phyloP scores from a whole-genome alignment of 371 early-diverging fungal species.

The Mortierella sp. region DNA sequence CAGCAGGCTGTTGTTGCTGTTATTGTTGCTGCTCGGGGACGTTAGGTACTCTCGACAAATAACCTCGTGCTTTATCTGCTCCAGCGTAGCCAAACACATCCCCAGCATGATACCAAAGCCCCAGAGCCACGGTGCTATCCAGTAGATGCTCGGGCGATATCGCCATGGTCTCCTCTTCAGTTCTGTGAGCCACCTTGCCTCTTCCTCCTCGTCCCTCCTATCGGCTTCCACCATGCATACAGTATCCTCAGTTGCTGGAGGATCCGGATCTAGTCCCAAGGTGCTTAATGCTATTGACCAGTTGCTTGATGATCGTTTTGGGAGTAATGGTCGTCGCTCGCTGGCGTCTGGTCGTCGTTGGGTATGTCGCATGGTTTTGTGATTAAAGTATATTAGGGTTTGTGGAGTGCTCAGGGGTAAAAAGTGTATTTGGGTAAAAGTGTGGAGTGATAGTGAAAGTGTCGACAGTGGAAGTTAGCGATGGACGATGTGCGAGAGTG shows the following conservation, averaged over 20 bases:
- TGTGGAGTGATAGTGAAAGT: background rate
- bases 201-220: slow-evolving; percentile 11
- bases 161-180: slow-evolving; percentile 17
- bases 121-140: slow-evolving; percentile 15
- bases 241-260: too few species aligned
- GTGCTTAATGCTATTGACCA: background rate
- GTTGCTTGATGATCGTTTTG: background rate
- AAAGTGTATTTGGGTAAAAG: background rate
- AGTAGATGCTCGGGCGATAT: slow-evolving; percentile 10
- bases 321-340: background rate
- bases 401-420: too few species aligned
- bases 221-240: too few species aligned
- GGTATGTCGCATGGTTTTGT: background rate
- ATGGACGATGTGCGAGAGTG: background rate
- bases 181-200: slow-evolving; percentile 15
- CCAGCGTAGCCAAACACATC: background rate
- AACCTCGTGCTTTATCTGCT: slow-evolving; percentile 16
- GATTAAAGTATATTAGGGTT: background rate
- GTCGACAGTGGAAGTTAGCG: background rate
- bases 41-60: slow-evolving; percentile 22
- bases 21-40: too few species aligned
- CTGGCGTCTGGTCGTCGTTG: background rate
- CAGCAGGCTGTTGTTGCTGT: too few species aligned
- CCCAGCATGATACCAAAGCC: background rate
- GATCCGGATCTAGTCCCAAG: background rate